These are phyloP conservation scores for Schizophyllum amplum DNA, from an alignment of 1,284 basidiomycete genomes.

Conservation along the genomic window DNA sequence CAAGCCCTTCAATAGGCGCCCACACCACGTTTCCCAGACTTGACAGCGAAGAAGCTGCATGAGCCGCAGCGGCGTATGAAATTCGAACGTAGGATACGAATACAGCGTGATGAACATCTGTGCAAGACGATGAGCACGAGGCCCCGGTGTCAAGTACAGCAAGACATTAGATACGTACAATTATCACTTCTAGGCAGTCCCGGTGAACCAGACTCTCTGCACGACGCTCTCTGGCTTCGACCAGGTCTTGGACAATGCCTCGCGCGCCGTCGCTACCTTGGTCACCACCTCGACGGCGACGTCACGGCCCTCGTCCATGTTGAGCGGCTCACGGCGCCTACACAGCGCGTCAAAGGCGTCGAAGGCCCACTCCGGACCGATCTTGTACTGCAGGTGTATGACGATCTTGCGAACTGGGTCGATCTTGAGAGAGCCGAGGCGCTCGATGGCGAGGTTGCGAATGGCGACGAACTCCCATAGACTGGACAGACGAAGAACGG, in stretches of 20 bases:
- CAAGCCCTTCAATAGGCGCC: too few species aligned
- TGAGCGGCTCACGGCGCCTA: background rate
- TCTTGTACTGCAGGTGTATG: background rate
- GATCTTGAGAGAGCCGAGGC: background rate
- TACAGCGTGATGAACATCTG: too few species aligned
- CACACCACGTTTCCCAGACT: too few species aligned
- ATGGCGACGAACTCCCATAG: background rate
- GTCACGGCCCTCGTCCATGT: background rate
- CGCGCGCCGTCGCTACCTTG: background rate
- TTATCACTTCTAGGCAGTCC: too few species aligned
- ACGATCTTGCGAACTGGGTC: background rate
- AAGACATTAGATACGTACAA: too few species aligned
- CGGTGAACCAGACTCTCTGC: too few species aligned
- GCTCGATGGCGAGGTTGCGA: background rate
- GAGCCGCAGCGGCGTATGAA: too few species aligned
- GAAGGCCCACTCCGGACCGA: background rate
- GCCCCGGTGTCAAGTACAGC: too few species aligned
- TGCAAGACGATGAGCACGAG: too few species aligned
- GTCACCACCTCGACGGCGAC: background rate
- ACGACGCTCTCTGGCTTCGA: background rate
- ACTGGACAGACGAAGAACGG: background rate
- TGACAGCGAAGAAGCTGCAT: too few species aligned
- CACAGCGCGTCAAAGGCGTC: background rate
- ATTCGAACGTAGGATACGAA: too few species aligned
- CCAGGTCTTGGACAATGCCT: background rate